Conservation (phyloP, 75 land plant genomes). For the Ceratopteris richardii region DNA sequence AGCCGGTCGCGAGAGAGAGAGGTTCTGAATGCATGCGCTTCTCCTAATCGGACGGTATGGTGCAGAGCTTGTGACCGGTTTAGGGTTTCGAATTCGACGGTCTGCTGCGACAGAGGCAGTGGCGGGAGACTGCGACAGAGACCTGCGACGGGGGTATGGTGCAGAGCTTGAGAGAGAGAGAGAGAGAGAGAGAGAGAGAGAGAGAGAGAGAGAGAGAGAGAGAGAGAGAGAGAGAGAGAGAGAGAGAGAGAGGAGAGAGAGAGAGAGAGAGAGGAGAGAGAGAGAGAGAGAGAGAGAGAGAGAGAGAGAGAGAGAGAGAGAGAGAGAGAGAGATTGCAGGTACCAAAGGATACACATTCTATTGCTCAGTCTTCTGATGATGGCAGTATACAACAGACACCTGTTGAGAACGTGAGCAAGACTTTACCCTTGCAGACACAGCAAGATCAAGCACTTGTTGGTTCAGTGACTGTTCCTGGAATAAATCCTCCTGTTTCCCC, state of each 20-base stretch:
- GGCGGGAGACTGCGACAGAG: too few species aligned
- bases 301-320: slow-evolving; percentile 7
- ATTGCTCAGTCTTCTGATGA: neutral
- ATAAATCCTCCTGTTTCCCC: neutral
- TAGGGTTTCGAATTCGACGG: too few species aligned
- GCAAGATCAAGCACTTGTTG: neutral
- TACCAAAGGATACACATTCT: neutral
- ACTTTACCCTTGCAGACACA: slow-evolving; percentile 3
- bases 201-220: too few species aligned
- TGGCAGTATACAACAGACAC: neutral
- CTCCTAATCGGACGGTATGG: too few species aligned
- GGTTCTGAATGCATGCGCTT: too few species aligned
- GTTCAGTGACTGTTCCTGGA: neutral
- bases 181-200: too few species aligned
- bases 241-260: slow-evolving; percentile 8
- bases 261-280: neutral
- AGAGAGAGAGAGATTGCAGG: neutral
- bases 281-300: slow-evolving; percentile 3
- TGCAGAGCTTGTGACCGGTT: too few species aligned
- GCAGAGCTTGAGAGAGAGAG: too few species aligned
- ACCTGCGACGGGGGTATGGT: too few species aligned
- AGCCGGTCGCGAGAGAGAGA: too few species aligned
- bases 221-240: slow-evolving; percentile 2
- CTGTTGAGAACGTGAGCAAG: neutral
- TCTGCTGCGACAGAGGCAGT: too few species aligned